Evolutionary conservation across 78 protist species (phyloP), one percentile per base, ranked within the genome.

Genomic region (Pelomyxa schiedti): DNA sequence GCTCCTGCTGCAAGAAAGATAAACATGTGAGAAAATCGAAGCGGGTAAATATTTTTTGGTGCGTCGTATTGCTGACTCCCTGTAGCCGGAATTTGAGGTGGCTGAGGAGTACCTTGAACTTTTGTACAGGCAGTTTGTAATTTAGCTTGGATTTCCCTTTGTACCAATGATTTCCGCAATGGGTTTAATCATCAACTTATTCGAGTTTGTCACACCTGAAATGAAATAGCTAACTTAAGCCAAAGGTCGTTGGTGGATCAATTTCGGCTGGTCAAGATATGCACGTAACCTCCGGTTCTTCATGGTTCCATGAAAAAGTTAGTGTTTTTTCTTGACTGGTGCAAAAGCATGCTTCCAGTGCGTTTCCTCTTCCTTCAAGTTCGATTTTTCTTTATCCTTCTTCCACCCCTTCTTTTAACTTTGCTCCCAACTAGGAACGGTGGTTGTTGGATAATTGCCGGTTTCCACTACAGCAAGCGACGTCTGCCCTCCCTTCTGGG

Each of bases 21-120:
- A n/a, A n/a, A n/a, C n/a, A n/a, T n/a, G n/a, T n/a, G n/a, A n/a
- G n/a, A n/a, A n/a, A n/a, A n/a, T n/a, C n/a, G n/a, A n/a, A n/a
- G n/a, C n/a, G n/a, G n/a, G n/a, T n/a, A n/a, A n/a, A n/a, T n/a
- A n/a, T n/a, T n/a, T n/a, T n/a, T n/a, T n/a, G n/a, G n/a, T n/a
- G n/a, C n/a, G n/a, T n/a, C n/a, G n/a, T n/a, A n/a, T n/a, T n/a
- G n/a, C n/a, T n/a, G n/a, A n/a, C n/a, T n/a, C n/a, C n/a, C n/a
- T n/a, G n/a, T 16, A 47, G 58, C 58, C 58, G 32, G 58, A 47
- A 16, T 82, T 82, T 71, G 82, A 82, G 42, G 39, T 82, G 29
- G 76, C 87, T 16, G 87, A 82, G 32, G 87, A 82, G n/a, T 82
- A 82, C 67, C 39, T 82, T 4, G 87, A 82, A 29, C 39, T 82